Conservation (phyloP, 495 filamentous ascomycete genomes). For the Lasiosphaeria miniovina region DNA sequence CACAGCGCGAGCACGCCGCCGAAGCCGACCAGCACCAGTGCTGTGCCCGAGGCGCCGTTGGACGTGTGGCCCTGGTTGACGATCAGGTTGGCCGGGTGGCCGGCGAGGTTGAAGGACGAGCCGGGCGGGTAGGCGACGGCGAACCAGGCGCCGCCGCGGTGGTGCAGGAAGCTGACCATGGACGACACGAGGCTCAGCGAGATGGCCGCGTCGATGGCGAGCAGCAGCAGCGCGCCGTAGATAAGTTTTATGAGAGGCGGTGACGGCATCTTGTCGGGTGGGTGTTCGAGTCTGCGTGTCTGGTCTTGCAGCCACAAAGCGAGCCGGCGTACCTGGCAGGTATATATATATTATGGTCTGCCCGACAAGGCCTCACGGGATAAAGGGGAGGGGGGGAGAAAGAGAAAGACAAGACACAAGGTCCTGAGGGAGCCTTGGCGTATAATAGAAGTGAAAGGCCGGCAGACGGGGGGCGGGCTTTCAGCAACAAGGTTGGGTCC, state of each 20-base stretch:
- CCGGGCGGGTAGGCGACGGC: conserved; percentile 28
- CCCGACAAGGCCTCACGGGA: no score
- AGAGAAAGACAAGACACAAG: no score
- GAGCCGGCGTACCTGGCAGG: no score
- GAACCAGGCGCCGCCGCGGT: conserved; percentile 35
- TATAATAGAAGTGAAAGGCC: no score
- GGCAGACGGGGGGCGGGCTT: no score
- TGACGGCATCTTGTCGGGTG: neutral
- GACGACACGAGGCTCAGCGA: conserved; percentile 45
- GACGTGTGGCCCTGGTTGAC: conserved; percentile 47
- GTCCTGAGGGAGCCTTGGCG: no score
- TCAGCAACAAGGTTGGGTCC: no score
- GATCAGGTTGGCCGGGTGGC: conserved; percentile 40
- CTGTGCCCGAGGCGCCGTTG: conserved; percentile 51
- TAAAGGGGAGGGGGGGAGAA: no score
- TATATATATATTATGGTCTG: no score
- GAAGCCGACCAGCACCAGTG: conserved; percentile 46
- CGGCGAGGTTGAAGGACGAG: conserved; percentile 34
- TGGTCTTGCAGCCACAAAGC: no score
- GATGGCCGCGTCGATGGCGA: conserved; percentile 44
- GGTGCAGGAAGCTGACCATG: conserved; percentile 49
- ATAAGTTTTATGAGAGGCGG: conserved; percentile 19
- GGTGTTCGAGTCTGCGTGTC: neutral
- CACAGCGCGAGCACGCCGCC: conserved; percentile 42
- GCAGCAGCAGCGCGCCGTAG: conserved; percentile 32